phyloP scores from a whole-genome alignment of 78 protist species.

The Monosiga brevicollis region DNA sequence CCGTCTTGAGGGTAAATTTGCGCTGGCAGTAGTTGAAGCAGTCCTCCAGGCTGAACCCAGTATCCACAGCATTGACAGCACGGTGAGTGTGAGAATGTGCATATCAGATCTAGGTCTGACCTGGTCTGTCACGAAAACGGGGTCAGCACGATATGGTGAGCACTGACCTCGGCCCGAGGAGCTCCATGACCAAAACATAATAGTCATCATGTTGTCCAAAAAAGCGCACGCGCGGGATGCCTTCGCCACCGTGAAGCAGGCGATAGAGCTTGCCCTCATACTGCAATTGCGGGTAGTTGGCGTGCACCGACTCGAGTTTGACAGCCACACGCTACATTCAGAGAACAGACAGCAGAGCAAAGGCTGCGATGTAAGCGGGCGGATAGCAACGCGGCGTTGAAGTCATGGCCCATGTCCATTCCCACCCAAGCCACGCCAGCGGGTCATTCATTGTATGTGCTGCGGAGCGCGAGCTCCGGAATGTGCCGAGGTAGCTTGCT shows the following conservation, averaged over 20 bases:
- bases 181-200: slow-evolving; percentile 79
- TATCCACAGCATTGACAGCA: too few species aligned
- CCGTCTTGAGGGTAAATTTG: slow-evolving; percentile 73
- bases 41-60: slow-evolving; percentile 94
- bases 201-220: slow-evolving; percentile 25
- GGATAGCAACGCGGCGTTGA: too few species aligned
- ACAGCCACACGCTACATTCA: slow-evolving; percentile 54
- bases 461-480: too few species aligned
- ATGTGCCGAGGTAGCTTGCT: too few species aligned
- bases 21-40: slow-evolving; percentile 86
- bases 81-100: too few species aligned
- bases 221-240: slow-evolving; percentile 12
- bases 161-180: slow-evolving; percentile 95
- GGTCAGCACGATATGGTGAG: too few species aligned
- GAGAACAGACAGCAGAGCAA: background rate
- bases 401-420: too few species aligned
- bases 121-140: too few species aligned
- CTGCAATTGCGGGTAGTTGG: slow-evolving; percentile 90
- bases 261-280: slow-evolving; percentile 89
- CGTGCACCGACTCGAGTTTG: slow-evolving; percentile 59
- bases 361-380: too few species aligned
- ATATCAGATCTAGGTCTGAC: too few species aligned
- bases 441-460: too few species aligned
- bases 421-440: too few species aligned
- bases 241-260: slow-evolving; percentile 26